phyloP scores from a whole-genome alignment of 495 filamentous ascomycete species.

The Achaetomiella virescens region DNA sequence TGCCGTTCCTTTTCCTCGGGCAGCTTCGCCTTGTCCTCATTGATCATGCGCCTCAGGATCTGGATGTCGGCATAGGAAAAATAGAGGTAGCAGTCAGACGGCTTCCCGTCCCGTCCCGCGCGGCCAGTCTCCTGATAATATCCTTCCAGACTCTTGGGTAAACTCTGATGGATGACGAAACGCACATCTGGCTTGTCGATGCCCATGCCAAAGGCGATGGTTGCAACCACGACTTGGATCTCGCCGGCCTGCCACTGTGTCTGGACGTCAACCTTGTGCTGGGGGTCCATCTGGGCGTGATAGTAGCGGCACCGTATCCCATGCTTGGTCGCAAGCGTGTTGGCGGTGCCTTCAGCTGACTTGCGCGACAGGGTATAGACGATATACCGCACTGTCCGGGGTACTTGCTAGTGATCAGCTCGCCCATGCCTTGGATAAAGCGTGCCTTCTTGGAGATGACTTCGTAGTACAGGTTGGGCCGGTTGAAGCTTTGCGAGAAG shows the following conservation, averaged over 20 bases:
- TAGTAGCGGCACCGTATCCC: conserved; percentile 74
- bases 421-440: conserved; percentile 58
- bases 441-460: conserved; percentile 53
- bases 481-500: conserved; percentile 89
- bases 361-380: conserved; percentile 87
- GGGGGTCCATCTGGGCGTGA: conserved; percentile 67
- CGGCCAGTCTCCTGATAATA: conserved; percentile 98
- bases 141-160: conserved; percentile 94
- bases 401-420: conserved; percentile 63
- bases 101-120: conserved; percentile 83
- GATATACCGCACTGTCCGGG: conserved; percentile 81
- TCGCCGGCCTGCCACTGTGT: conserved; percentile 71
- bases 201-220: conserved; percentile 98
- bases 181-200: conserved; percentile 96
- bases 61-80: conserved; percentile 69
- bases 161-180: conserved; percentile 85
- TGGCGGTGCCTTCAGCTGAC: conserved; percentile 72
- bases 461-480: conserved; percentile 84
- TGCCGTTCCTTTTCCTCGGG: conserved; percentile 60
- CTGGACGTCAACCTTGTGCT: conserved; percentile 62
- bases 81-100: conserved; percentile 83
- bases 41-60: conserved; percentile 65
- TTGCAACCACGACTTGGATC: conserved; percentile 91
- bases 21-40: conserved; percentile 58
- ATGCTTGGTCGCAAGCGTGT: conserved; percentile 52